Base-by-base conservation (phyloP, 208 protist species). In the Trypanosoma brucei region DNA sequence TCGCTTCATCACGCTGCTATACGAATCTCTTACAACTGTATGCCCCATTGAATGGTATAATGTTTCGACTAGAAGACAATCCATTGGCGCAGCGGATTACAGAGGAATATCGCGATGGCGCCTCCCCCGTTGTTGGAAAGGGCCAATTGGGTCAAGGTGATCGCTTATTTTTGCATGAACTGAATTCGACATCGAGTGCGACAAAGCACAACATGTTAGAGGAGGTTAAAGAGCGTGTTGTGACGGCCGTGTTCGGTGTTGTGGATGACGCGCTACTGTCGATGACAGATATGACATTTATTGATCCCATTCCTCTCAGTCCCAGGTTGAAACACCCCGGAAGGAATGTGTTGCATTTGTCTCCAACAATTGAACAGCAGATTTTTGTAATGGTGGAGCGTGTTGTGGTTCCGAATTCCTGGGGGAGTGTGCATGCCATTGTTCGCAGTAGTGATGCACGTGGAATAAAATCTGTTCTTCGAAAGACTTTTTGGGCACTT, bases 291-390 rank as follows among this genome's bases (percentile, higher is more conserved):
- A n/a, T 53, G n/a, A 33, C 37, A 11, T 65, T 65, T n/a, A 53
- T 65, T 44, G 42, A 50, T n/a, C 59, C 59, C 4, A 13, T 65
- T 37, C 13, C 33, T 7, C 7, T 46, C 6, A 13, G 4, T 3
- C 4, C 44, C 9, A 8, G 4, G 6, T 6, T 55, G 36, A 51
- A 55, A 14, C 3, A 42, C 2, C 4, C 3, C 34, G 5, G 37
- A 14, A 14, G 49, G 8, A 38, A 55, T 45, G 50, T 54, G 50
- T 35, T 54, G 9, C n/a, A 54, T n/a, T n/a, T 54, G 9, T 54
- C 50, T 8, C 50, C 59, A 35, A 65, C 59, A 35, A 8, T 65
- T 2, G 34, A 65, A 1, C 59, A 65, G 49, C 31, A 65, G 49
- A 35, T 55, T 35, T 56, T 65, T 22, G 14, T 53, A 31, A 7